These are phyloP conservation scores for Trypanosoma melophagium DNA, from an alignment of 208 protist species.

Conservation along the genomic window DNA sequence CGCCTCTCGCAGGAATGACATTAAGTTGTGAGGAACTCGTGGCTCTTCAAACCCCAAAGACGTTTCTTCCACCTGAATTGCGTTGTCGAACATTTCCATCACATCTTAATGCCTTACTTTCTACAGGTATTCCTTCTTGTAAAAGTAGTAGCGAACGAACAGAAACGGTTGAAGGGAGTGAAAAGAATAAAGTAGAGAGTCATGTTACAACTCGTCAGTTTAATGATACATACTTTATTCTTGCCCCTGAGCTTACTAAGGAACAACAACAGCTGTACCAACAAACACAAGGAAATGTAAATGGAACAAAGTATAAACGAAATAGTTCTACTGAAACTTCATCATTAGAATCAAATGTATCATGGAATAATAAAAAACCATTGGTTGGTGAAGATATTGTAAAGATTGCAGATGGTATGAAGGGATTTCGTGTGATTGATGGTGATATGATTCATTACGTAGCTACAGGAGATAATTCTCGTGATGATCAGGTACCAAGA, in stretches of 20 bases:
- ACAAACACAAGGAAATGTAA: conserved; percentile 22
- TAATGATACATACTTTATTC: conserved; percentile 63
- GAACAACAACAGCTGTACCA: conserved; percentile 39
- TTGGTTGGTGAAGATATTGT: conserved; percentile 5
- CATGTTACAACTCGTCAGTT: conserved; percentile 18
- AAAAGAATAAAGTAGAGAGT: conserved; percentile 9
- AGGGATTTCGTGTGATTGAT: conserved; percentile 47
- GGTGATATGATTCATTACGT: conserved; percentile 58
- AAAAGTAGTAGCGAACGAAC: background rate
- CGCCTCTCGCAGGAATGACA: conserved; percentile 31
- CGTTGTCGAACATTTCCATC: conserved; percentile 62
- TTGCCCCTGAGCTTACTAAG: conserved; percentile 46
- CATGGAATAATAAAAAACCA: background rate
- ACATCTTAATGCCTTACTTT: conserved; percentile 46
- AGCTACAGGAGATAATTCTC: conserved; percentile 11
- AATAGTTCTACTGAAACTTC: background rate
- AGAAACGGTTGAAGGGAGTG: background rate
- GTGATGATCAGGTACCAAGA: conserved; percentile 21
- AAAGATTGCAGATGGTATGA: conserved; percentile 27
- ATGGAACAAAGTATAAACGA: conserved; percentile 2
- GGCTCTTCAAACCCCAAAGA: conserved; percentile 32
- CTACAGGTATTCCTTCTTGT: background rate
- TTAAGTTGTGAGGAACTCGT: conserved; percentile 41
- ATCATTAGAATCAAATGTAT: background rate
- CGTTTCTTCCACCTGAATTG: conserved; percentile 45